Conservation (phyloP, 345 rosid species). For the Cardamine occulta region DNA sequence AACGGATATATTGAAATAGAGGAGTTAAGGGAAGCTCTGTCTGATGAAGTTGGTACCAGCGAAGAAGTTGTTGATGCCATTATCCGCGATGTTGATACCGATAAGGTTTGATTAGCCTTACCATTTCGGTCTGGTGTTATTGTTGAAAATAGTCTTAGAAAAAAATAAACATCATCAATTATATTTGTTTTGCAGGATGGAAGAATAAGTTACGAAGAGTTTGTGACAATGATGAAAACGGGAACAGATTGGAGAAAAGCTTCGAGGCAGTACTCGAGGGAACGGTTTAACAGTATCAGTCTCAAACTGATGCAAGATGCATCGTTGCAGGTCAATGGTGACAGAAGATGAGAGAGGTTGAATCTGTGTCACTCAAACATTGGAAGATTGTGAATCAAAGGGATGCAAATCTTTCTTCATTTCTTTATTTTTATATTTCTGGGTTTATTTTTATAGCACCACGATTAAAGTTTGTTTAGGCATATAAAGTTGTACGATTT, state of each 20-base stretch:
- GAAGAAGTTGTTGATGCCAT: slow-evolving; percentile 86
- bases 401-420: slow-evolving; percentile 26
- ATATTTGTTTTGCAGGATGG: slow-evolving; percentile 67
- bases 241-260: slow-evolving; percentile 99
- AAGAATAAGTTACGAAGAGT: slow-evolving; percentile 85
- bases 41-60: slow-evolving; percentile 70
- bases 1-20: slow-evolving; percentile 88
- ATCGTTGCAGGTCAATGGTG: slow-evolving; percentile 58
- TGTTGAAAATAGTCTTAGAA: background rate
- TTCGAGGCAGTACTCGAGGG: slow-evolving; percentile 91
- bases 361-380: background rate
- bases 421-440: slow-evolving; percentile 24
- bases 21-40: slow-evolving; percentile 74
- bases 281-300: slow-evolving; percentile 88
- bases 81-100: slow-evolving; percentile 92
- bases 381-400: slow-evolving; percentile 28
- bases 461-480: slow-evolving; percentile 26
- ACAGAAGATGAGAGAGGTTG: slow-evolving; percentile 25
- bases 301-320: slow-evolving; percentile 79
- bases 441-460: background rate
- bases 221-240: slow-evolving; percentile 90
- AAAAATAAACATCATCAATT: slow-evolving; percentile 9
- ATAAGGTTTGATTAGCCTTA: slow-evolving; percentile 59
- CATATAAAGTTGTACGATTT: slow-evolving; percentile 16
- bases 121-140: background rate